These are phyloP conservation scores for Scleroderma bovista DNA, from an alignment of 768 basidiomycete genomes.

Conservation along the genomic window DNA sequence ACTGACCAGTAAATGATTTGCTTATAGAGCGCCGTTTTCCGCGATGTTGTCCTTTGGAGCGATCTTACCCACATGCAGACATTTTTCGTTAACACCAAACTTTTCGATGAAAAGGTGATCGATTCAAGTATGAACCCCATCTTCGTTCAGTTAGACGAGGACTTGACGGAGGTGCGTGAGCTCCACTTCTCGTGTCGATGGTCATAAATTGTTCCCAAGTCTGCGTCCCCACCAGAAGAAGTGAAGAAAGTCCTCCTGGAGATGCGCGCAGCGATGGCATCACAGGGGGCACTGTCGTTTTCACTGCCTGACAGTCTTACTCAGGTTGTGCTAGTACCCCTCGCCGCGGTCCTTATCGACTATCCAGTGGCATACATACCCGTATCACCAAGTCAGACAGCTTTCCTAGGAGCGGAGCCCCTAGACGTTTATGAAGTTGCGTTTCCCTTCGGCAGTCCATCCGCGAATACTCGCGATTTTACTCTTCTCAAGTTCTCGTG, in stretches of 20 bases:
- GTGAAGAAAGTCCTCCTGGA: constrained; percentile 11
- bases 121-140: constrained; percentile 5
- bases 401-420: constrained; percentile 40
- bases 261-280: constrained; percentile 5
- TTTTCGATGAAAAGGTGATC: constrained; percentile 9
- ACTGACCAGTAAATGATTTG: neutral
- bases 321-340: constrained; percentile 35
- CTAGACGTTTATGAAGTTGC: constrained; percentile 46
- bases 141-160: constrained; percentile 16
- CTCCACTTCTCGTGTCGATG: neutral
- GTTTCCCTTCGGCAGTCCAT: neutral
- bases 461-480: constrained; percentile 20
- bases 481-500: constrained; percentile 54
- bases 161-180: constrained; percentile 18
- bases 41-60: constrained; percentile 38
- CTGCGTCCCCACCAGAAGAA: constrained; percentile 5
- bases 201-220: constrained; percentile 9
- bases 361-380: constrained; percentile 58
- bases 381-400: constrained; percentile 27
- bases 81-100: constrained; percentile 45
- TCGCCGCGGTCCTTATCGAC: constrained; percentile 56
- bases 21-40: constrained; percentile 29
- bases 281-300: constrained; percentile 15
- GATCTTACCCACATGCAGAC: constrained; percentile 46
- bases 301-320: constrained; percentile 25